These are phyloP conservation scores for Phtheirospermum japonicum DNA, from an alignment of 257 asterid genomes.

Conservation along the genomic window DNA sequence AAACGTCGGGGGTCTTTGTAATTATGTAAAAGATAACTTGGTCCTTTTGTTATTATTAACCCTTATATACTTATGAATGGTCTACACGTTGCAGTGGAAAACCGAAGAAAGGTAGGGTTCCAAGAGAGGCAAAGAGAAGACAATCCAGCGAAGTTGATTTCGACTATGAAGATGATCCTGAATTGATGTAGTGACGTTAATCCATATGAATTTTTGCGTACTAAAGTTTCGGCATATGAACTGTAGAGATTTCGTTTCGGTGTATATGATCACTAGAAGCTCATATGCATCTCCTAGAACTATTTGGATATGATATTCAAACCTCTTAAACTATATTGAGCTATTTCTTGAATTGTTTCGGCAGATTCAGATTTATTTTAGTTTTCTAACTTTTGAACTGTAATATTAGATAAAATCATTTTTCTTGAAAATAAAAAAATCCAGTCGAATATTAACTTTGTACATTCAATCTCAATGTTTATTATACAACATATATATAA, in stretches of 20 bases:
- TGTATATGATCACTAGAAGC: conserved; percentile 6
- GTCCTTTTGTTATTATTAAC: neutral
- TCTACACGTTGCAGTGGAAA: conserved; percentile 60
- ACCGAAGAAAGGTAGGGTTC: conserved; percentile 83
- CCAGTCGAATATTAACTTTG: too few species aligned
- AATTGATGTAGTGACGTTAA: conserved; percentile 51
- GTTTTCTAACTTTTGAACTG: too few species aligned
- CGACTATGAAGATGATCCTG: conserved; percentile 95
- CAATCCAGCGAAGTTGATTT: conserved; percentile 87
- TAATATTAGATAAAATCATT: too few species aligned
- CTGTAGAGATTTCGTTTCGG: neutral
- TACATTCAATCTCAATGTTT: too few species aligned
- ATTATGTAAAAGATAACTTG: neutral
- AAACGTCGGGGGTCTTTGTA: neutral
- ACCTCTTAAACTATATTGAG: too few species aligned
- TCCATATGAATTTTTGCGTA: conserved; percentile 4
- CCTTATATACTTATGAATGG: neutral
- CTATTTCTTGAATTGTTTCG: too few species aligned
- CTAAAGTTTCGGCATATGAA: conserved; percentile 1
- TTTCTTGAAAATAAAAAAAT: too few species aligned
- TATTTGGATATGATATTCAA: too few species aligned
- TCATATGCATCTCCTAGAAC: too few species aligned
- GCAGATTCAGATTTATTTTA: too few species aligned
- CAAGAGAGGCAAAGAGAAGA: conserved; percentile 90
- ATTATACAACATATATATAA: too few species aligned